Evolutionary conservation across 805 yeast species (phyloP), one percentile per base, ranked within the genome.

Genomic region (Candida maltosa): DNA sequence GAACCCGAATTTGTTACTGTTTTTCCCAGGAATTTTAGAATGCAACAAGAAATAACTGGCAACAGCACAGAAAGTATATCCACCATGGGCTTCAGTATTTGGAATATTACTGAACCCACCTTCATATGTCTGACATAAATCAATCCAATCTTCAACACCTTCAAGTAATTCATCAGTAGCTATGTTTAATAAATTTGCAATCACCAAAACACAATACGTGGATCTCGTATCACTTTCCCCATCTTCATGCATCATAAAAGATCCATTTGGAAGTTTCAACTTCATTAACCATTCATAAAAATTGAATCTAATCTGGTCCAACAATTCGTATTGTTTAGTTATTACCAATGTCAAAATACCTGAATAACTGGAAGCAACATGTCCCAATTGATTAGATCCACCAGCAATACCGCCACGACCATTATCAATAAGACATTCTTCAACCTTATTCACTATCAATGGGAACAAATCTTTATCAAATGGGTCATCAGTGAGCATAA

Each of bases 41-140:
- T 51, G 17, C 70, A 68, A 41, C 70, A 73, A 39, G 77, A 62
- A 32, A 78, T 74, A 29, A 83, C 94, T 29, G 4, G 69, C 66
- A 16, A 85, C 65, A 0, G 91, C 95, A 64, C 99, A 93, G 56
- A 77, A 93, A 0, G 97, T 78, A 55, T 93, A 94, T 1, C 98
- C 99, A 2, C 97, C 98, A 54, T 93, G 99, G 0, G 97, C 97
- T 58, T 93, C 99, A 4, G 73, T 69, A 14, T 55, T 56, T 0
- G 95, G 93, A 15, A 70, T 68, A 1, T 95, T 96, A 1, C 89
- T 87, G 60, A 91, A 85, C 0, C 98, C 98, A 16, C 99, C 98
- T 61, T 94, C 98, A 53, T 74, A 89, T 0, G 91, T 85, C 58
- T 93, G 98, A 48, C 96, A 87, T 9, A 54, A 45, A 0, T 60